Base-by-base conservation (phyloP, 140 eudicot species). In the Flaveria floridana region DNA sequence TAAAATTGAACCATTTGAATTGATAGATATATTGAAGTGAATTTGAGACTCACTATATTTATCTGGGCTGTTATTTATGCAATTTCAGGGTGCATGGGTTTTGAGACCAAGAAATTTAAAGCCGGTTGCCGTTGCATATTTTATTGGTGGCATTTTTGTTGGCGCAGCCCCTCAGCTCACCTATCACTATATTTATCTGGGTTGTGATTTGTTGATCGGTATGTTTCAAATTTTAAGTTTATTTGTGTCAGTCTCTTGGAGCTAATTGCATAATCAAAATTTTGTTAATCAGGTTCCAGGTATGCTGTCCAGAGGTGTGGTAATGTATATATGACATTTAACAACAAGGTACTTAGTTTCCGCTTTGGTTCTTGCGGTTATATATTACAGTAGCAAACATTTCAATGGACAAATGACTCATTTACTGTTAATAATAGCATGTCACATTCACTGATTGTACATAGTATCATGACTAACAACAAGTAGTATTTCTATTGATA, bases 161-260 rank as follows among this genome's bases (percentile, higher is more conserved):
- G 99, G 99, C 66, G 99, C 99, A 65, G 99, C 99, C 61, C 99
- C 99, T 66, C 99, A 93, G 82, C 93, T 94, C 66, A 87, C 96
- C 51, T 94, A 94, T 59, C 97, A 96, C 46, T 67, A n/a, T 90
- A 78, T n/a, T n/a, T n/a, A n/a, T n/a, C n/a, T n/a, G n/a, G n/a
- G n/a, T n/a, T n/a, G n/a, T n/a, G n/a, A n/a, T n/a, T n/a, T n/a
- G n/a, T n/a, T n/a, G 79, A 94, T 94, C 68, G 99, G 98, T 93
- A 83, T 34, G 21, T 53, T 20, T 19, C 21, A 14, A 75, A 20
- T 26, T 41, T 12, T 64, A 56, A 23, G 63, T 56, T 82, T 68
- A 23, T 68, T 14, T 50, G 3, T 41, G 39, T 5, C 7, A 4
- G 39, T 34, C 39, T 19, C 19, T 47, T 44, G 55, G 26, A 65